Conservation (phyloP, 1,284 basidiomycete genomes). For the Trichosporon ovoides region DNA sequence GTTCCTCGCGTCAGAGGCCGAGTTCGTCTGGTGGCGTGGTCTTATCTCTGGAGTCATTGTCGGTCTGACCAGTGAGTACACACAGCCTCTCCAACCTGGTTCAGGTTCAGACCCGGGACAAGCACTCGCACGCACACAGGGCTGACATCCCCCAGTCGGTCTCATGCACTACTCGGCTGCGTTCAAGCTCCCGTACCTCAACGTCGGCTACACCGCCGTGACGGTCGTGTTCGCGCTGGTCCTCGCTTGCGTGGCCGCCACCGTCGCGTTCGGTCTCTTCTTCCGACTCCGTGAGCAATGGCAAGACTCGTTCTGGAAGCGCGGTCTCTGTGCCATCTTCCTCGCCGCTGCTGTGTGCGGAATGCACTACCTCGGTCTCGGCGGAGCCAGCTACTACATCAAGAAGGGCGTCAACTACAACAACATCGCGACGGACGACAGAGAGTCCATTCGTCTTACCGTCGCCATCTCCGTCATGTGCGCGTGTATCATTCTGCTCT, state of each 20-base stretch:
- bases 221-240: slow-evolving; percentile 51
- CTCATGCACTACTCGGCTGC: slow-evolving; percentile 53
- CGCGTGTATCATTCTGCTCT: slow-evolving; percentile 49
- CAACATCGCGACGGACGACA: background rate
- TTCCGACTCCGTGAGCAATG: slow-evolving; percentile 52
- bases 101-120: background rate
- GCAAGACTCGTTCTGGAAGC: slow-evolving; percentile 53
- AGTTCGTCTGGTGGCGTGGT: slow-evolving; percentile 48
- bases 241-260: slow-evolving; percentile 51
- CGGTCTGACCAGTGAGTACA: slow-evolving; percentile 65
- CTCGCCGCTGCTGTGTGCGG: slow-evolving; percentile 51
- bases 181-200: slow-evolving; percentile 46
- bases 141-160: slow-evolving; percentile 33
- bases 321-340: slow-evolving; percentile 47
- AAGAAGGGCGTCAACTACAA: slow-evolving; percentile 19
- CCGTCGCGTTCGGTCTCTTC: slow-evolving; percentile 50
- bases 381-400: slow-evolving; percentile 50
- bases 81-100: too few relatives aligned
- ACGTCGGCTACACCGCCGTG: slow-evolving; percentile 37
- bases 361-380: slow-evolving; percentile 54
- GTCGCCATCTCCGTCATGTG: slow-evolving; percentile 53
- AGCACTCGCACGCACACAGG: too few relatives aligned
- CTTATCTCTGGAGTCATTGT: slow-evolving; percentile 63
- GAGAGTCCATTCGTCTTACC: slow-evolving; percentile 45
- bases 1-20: slow-evolving; percentile 49